Percentiles rank a stretch among this genome's conserved stretches.
Conservation (phyloP, 495 filamentous ascomycete genomes). For the Friedmanniomyces endolithicus region DNA sequence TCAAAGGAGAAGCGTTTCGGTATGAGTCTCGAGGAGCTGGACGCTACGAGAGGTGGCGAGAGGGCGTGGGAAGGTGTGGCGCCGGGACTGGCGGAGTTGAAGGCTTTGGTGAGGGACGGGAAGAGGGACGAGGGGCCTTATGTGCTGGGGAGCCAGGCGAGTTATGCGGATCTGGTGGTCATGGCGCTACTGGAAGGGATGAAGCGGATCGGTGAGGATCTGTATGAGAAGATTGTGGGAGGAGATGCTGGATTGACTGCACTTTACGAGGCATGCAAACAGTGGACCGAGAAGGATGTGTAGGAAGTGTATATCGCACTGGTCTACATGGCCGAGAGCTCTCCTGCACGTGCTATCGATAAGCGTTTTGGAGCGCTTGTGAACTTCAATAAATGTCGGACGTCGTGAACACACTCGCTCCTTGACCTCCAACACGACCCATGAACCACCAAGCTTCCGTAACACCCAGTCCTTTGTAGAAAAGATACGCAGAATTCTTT, state of each 20-base stretch:
- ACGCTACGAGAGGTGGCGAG: constrained; percentile 31
- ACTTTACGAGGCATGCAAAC: constrained; percentile 20
- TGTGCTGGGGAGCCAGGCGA: constrained; percentile 29
- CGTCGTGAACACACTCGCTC: too few relatives aligned
- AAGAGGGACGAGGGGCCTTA: constrained; percentile 43
- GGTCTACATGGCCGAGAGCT: background rate
- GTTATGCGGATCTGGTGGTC: constrained; percentile 33
- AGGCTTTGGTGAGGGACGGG: constrained; percentile 29
- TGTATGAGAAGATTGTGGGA: constrained; percentile 16
- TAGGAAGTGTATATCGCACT: background rate
- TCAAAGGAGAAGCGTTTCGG: constrained; percentile 32
- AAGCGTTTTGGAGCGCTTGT: too few relatives aligned
- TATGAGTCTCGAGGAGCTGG: constrained; percentile 34
- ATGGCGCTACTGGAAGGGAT: constrained; percentile 27
- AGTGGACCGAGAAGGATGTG: constrained; percentile 22
- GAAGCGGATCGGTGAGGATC: constrained; percentile 19
- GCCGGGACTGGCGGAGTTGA: constrained; percentile 30
- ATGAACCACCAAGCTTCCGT: too few relatives aligned
- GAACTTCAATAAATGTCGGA: too few relatives aligned
- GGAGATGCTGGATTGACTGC: constrained; percentile 16
- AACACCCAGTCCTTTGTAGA: too few relatives aligned
- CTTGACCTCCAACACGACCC: too few relatives aligned
- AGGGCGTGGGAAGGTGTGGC: constrained; percentile 30
- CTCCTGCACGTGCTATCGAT: too few relatives aligned
- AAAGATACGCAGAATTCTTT: too few relatives aligned